Evolutionary conservation across 805 yeast genomes (phyloP), one percentile per base, ranked within the genome.

Genomic region (Alloascoidea hylecoeti): DNA sequence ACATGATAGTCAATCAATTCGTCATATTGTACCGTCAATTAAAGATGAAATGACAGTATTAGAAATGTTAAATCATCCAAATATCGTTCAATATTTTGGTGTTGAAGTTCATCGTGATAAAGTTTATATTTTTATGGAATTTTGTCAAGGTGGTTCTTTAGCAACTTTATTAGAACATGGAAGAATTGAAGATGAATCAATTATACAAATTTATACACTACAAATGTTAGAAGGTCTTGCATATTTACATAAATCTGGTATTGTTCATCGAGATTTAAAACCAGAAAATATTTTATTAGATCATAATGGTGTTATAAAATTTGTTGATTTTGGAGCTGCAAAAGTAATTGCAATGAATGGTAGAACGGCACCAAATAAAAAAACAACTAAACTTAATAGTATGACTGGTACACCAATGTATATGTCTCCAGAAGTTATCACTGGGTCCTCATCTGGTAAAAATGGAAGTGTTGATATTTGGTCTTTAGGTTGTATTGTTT

Each of bases 351-450:
- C 70, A 43, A 60, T 58, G 45, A 56, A 43, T 40, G 53, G 43
- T 33, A n/a, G n/a, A n/a, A 57, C 51, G 33, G 43, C 47, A 44
- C 47, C 43, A 39, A 60, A 43, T 52, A 60, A 42, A 54, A 62
- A 65, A 54, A 33, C 46, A 13, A 49, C 56, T 38, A 62, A 58
- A 38, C 47, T 57, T 43, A 64, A 61, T 41, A 62, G 71, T 18
- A 68, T 81, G 64, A 77, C 94, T 2, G 98, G 98, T 32, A 92
- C 98, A 0, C 97, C 97, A 13, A 92, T 89, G 96, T 92, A 92
- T 59, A 89, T 92, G 97, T 85, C 97, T 0, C 98, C 98, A 0
- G 98, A 92, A 51, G 82, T 84, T 0, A 84, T 92, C 41, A 83
- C 92, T 1, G 96, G 96, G 2, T 65, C 71, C 4, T 57, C 67